phyloP scores from a whole-genome alignment of 768 basidiomycete species.

The Rhodotorula taiwanensis region DNA sequence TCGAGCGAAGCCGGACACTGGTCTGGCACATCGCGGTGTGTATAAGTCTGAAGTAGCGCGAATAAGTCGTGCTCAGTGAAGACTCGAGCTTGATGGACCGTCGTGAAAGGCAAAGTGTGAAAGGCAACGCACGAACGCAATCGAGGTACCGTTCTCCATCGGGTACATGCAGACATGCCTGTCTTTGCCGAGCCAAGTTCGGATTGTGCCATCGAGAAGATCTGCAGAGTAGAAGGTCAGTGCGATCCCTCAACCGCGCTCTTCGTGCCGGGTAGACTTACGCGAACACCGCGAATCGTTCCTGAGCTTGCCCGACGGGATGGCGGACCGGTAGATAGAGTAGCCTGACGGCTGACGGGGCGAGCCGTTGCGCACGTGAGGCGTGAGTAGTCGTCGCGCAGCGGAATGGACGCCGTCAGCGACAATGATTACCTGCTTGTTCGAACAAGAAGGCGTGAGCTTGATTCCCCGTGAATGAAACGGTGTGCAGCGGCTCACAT shows the following conservation, averaged over 20 bases:
- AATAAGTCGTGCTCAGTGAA: too few relatives aligned
- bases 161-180: constrained; percentile 27
- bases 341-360: constrained; percentile 11
- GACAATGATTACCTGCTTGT: constrained; percentile 26
- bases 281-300: constrained; percentile 7
- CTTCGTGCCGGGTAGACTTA: neutral
- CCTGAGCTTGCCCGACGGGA: neutral
- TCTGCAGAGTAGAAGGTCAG: neutral
- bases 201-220: constrained; percentile 28
- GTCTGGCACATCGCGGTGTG: constrained; percentile 26
- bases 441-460: neutral
- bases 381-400: constrained; percentile 4
- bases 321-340: constrained; percentile 24
- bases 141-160: constrained; percentile 17
- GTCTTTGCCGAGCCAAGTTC: constrained; percentile 29
- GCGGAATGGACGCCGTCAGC: constrained; percentile 24
- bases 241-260: neutral
- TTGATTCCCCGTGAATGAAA: neutral
- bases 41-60: constrained; percentile 12
- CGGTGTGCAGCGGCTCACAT: constrained; percentile 3
- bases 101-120: too few relatives aligned
- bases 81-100: too few relatives aligned
- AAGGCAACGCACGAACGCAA: constrained; percentile 20
- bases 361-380: neutral
- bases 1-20: neutral